Base-by-base conservation (phyloP, 176 grass and related monocot genomes). In the Avena sativa region DNA sequence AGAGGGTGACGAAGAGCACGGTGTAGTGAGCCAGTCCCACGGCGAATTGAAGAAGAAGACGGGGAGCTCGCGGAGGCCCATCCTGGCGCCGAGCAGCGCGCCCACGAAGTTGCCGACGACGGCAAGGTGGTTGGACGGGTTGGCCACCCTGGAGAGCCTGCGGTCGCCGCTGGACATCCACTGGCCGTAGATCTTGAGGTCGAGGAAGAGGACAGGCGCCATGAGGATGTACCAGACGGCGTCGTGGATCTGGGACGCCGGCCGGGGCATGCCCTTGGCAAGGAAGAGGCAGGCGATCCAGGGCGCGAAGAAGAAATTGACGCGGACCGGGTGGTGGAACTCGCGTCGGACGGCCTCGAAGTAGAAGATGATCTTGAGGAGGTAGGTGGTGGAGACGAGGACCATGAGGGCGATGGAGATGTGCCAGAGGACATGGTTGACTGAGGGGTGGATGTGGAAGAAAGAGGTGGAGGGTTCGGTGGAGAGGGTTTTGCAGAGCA, bases 121-220 rank as follows among this genome's bases (percentile, higher is more conserved):
- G 3, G 95, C 83, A 12, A 97, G 83, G 85, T 97, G 95, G 81
- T 91, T 97, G 0, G 92, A 84, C 4, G 95, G 90, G 65, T 88
- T 97, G 0, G 86, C 90, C 73, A 90, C 90, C 92, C 88, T 91
- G 16, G 95, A 97, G 4, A 97, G 70, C 25, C 86, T 81, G 20
- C 86, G 88, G 38, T 83, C 85, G 50, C 95, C 95, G 51, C 80
- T 72, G 5, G 92, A 94, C 88, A 97, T 92, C 88, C 95, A 97
- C 84, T 94, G 90, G 0, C 95, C 92, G 10, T 97, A 97, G 43
- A 97, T 64, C 84, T 94, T 94, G 68, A 97, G 87, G 71, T 97
- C 95, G 0, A 97, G 92, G 55, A 26, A 19, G 17, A 97, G 44
- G 77, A 97, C 86, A 16, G 95, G 95, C 38, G 81, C 73, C 75